These are phyloP conservation scores for Fusarium begoniae DNA, from an alignment of 2,329 filamentous ascomycete genomes.

Conservation along the genomic window DNA sequence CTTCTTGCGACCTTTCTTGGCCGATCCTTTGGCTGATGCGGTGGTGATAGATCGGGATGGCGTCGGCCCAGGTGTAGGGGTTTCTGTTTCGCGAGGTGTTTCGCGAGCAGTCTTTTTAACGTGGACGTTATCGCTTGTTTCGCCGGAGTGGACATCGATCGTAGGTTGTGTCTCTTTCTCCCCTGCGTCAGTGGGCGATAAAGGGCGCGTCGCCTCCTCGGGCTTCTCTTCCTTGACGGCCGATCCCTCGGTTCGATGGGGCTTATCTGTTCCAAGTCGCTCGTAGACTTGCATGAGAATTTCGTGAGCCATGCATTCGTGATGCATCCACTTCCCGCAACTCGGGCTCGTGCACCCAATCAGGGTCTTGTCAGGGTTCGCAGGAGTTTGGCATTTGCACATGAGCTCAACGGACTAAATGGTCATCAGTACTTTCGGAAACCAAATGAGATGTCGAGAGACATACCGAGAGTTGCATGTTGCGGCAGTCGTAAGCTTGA, in stretches of 20 bases:
- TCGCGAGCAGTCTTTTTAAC: constrained; percentile 48
- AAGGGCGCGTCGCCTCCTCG: constrained; percentile 49
- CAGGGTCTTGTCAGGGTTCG: constrained; percentile 69
- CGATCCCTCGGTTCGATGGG: constrained; percentile 54
- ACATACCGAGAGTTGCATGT: constrained; percentile 66
- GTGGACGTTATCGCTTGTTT: constrained; percentile 51
- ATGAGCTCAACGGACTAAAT: constrained; percentile 62
- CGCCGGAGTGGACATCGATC: constrained; percentile 62
- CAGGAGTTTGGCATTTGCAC: constrained; percentile 68
- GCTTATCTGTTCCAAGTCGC: constrained; percentile 60
- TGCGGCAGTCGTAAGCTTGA: constrained; percentile 68
- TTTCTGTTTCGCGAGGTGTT: constrained; percentile 45
- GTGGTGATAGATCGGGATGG: constrained; percentile 36
- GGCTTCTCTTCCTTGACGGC: constrained; percentile 54
- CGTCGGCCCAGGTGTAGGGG: constrained; percentile 45
- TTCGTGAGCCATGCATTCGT: constrained; percentile 68
- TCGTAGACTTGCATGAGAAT: constrained; percentile 61
- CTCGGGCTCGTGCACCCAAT: constrained; percentile 64
- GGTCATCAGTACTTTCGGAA: constrained; percentile 32
- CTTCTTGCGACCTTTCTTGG: constrained; percentile 52
- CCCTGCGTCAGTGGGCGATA: constrained; percentile 62
- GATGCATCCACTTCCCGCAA: constrained; percentile 71
- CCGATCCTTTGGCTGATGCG: constrained; percentile 39
- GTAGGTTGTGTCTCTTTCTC: constrained; percentile 61
- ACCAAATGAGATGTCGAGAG: not conserved